Conservation (phyloP, 2,329 filamentous ascomycete genomes). For the Neodidymelliopsis sp. region DNA sequence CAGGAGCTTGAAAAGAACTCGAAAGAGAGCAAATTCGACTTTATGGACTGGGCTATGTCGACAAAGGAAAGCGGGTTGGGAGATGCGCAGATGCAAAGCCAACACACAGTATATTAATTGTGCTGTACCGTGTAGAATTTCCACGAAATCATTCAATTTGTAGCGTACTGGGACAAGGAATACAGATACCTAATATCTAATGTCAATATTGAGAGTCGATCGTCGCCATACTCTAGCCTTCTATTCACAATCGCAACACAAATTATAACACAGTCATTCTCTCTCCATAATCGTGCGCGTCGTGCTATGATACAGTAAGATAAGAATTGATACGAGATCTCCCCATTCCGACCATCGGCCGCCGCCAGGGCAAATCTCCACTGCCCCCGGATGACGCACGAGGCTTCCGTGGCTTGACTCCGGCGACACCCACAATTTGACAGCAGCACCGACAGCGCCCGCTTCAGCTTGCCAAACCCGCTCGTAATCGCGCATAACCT, state of each 20-base stretch:
- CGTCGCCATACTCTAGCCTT: too few species aligned
- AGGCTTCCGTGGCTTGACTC: conserved; percentile 8
- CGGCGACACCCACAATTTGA: conserved; percentile 23
- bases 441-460: conserved; percentile 5
- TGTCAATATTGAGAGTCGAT: too few species aligned
- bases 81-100: conserved; percentile 1
- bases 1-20: conserved; percentile 30
- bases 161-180: not conserved
- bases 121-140: too few species aligned
- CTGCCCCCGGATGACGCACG: conserved; percentile 22
- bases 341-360: conserved; percentile 18
- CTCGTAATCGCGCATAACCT: not conserved
- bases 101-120: not conserved
- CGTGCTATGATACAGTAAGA: not conserved
- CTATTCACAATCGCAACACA: too few species aligned
- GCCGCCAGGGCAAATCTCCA: conserved; percentile 1
- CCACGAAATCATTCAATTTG: too few species aligned
- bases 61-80: not conserved
- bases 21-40: conserved; percentile 36
- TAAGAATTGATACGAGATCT: conserved; percentile 21
- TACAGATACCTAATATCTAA: not conserved
- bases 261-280: not conserved
- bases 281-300: not conserved
- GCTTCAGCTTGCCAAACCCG: not conserved
- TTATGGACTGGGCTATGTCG: conserved; percentile 35